Evolutionary conservation across 371 early-diverging fungal genomes (phyloP), one percentile per base, ranked within the genome.

Genomic region (Rhizopus stolonifer): DNA sequence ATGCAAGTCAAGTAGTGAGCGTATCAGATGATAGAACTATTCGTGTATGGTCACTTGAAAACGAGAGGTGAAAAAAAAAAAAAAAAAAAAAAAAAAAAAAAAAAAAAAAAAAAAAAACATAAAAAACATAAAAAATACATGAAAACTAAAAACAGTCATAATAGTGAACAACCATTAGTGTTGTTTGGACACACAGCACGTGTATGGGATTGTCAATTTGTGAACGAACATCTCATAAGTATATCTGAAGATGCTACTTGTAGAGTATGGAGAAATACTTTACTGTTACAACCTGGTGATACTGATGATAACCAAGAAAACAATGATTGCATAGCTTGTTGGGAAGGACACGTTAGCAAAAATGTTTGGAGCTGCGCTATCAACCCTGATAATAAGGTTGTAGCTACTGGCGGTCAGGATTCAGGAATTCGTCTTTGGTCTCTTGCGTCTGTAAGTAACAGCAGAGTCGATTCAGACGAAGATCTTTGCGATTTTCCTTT

Each of bases 21-120:
- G 90, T 89, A 1, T 91, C 91, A 1, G 94, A 94, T 50, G 94
- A 94, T 67, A 83, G 94, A 14, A 86, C 93, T 0, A 79, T 92
- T 32, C 84, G 91, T 17, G 54, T 92, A 4, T 94, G 94, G 94
- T 61, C 79, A 8, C 43, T 82, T 8, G 36, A 61, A 0, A 59
- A 62, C 17, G 58, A 58, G 34, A 66, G 39, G 67, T 67, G 49
- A 51, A 7, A n/a, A 17, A 46, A 23, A 24, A 54, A 54, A 19
- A 18, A 45, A 5, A 8, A 24, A 24, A 2, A 42, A 18, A 10
- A 21, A 10, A 42, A 29, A 29, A 29, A 29, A n/a, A n/a, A n/a
- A n/a, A n/a, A n/a, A n/a, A n/a, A n/a, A n/a, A n/a, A n/a, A n/a
- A n/a, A n/a, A n/a, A n/a, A n/a, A n/a, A n/a, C n/a, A n/a, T n/a